Percentiles rank a stretch among this genome's conserved stretches.
Evolutionary conservation across 352 stramenopile species (phyloP).

Genomic region (Phytophthora tubulina): DNA sequence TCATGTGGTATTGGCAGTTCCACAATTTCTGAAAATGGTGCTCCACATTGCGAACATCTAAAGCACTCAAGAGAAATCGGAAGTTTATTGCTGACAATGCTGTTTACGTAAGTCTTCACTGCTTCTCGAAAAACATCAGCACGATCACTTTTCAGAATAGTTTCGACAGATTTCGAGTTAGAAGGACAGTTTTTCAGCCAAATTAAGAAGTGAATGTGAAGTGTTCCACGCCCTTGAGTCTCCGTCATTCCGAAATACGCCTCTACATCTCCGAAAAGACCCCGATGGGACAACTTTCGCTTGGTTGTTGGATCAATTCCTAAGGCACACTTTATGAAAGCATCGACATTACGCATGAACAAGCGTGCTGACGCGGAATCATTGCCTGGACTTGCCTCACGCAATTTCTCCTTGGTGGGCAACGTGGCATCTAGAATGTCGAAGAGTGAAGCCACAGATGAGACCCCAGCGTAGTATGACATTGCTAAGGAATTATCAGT

Average conservation of each 20-base stretch:
- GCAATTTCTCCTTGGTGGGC: neutral
- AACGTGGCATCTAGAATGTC: neutral
- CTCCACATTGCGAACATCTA: neutral
- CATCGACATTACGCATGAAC: slow-evolving; percentile 8
- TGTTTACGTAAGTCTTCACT: neutral
- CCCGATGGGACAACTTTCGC: neutral
- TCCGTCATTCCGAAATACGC: slow-evolving; percentile 23
- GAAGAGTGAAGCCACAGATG: neutral
- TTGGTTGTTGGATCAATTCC: neutral
- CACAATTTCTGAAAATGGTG: neutral
- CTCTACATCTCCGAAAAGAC: neutral
- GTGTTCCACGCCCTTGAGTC: neutral
- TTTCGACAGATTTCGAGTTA: neutral
- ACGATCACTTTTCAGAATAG: neutral
- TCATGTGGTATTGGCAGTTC: neutral
- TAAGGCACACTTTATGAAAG: neutral
- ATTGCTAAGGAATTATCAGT: slow-evolving; percentile 1
- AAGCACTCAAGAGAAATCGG: neutral
- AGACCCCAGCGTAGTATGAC: neutral
- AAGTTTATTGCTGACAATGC: neutral
- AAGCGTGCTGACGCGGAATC: slow-evolving; percentile 1
- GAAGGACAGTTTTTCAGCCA: neutral
- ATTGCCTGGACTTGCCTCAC: neutral
- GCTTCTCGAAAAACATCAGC: neutral
- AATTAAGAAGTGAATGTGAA: slow-evolving; percentile 18